A percentile compares a stretch with the other conserved stretches of the same genome.
Evolutionary conservation across 148 eudicot genomes (phyloP).

Genomic region (Pharnaceum exiguum): DNA sequence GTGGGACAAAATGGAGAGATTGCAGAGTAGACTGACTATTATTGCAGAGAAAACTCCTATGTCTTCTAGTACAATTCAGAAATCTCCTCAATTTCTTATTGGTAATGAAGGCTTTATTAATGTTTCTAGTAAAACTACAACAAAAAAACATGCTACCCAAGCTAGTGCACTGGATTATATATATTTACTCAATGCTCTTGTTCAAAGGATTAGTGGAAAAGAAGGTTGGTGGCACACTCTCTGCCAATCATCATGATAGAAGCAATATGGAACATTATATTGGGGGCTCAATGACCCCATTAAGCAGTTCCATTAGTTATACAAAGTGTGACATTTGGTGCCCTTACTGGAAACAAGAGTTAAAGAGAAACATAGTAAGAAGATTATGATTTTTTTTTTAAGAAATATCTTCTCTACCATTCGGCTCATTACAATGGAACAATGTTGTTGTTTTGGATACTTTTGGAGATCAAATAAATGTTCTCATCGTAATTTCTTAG

Average conservation of each 20-base stretch:
- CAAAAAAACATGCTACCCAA: no score
- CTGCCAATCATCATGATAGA: not conserved
- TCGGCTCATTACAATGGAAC: not conserved
- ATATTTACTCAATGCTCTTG: no score
- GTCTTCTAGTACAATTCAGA: no score
- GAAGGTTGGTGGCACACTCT: not conserved
- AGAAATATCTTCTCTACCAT: not conserved
- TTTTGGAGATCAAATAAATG: not conserved
- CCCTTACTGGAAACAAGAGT: not conserved
- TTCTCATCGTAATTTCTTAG: not conserved
- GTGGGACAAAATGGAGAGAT: no score
- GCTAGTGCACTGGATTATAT: no score
- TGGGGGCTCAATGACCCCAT: not conserved
- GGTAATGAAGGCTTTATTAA: no score
- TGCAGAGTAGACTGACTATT: no score
- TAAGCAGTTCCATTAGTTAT: not conserved
- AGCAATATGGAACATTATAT: not conserved
- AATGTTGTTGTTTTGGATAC: not conserved
- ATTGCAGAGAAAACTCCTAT: no score
- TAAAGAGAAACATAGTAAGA: not conserved
- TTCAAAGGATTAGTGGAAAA: no score
- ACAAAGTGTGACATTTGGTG: not conserved
- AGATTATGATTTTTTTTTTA: not conserved
- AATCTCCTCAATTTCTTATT: no score
- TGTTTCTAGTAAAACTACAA: no score